phyloP scores from a whole-genome alignment of 768 basidiomycete genomes.

The Lactarius vividus region DNA sequence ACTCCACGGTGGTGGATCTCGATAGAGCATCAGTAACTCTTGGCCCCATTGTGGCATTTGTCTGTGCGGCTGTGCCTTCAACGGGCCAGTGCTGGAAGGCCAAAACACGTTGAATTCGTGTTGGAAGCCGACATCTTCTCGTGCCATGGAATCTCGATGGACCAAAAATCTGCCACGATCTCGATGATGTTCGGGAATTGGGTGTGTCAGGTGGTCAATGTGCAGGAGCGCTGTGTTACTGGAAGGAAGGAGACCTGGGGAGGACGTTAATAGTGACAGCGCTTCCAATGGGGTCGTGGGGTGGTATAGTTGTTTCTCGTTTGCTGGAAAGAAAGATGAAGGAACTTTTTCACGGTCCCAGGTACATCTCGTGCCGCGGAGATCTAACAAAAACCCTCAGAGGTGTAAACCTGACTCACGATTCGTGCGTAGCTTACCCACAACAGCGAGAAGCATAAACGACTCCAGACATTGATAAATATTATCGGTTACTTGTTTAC shows the following conservation, averaged over 20 bases:
- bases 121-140: background rate
- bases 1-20: conserved; percentile 27
- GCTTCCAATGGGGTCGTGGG: conserved; percentile 22
- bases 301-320: conserved; percentile 22
- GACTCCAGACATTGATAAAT: conserved; percentile 19
- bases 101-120: conserved; percentile 11
- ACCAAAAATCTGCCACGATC: too few relatives aligned
- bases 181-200: background rate
- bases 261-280: conserved; percentile 13
- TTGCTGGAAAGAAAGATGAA: conserved; percentile 20
- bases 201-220: conserved; percentile 23
- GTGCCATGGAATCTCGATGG: background rate
- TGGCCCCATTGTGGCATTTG: conserved; percentile 20
- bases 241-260: conserved; percentile 19
- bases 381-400: conserved; percentile 16
- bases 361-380: conserved; percentile 26
- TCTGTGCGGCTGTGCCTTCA: background rate
- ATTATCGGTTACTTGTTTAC: conserved; percentile 18
- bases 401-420: background rate
- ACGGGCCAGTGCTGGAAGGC: background rate
- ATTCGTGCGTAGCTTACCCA: conserved; percentile 22
- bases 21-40: conserved; percentile 27
- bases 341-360: conserved; percentile 18
- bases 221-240: conserved; percentile 17
- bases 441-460: conserved; percentile 25